Percentiles rank a stretch among this genome's conserved stretches.
phyloP scores from a whole-genome alignment of 331 rosid species.

The Arachis monticola region DNA sequence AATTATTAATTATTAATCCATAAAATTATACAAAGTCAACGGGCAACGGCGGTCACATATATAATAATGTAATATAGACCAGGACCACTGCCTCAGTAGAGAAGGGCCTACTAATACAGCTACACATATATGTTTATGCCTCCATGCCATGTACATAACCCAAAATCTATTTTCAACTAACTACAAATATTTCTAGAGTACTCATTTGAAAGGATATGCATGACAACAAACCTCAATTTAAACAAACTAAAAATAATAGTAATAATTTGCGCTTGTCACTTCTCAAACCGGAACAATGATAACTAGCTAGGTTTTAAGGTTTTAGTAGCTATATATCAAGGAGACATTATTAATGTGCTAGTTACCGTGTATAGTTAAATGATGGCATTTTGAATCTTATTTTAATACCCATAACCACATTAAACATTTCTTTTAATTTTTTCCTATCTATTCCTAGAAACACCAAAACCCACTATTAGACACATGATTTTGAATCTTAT shows the following conservation, averaged over 20 bases:
- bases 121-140: neutral
- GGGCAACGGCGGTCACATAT: neutral
- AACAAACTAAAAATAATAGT: neutral
- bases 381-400: neutral
- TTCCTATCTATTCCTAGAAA: neutral
- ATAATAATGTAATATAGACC: too few species aligned
- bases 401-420: neutral
- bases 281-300: neutral
- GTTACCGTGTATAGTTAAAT: too few species aligned
- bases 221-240: neutral
- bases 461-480: too few species aligned
- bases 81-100: neutral
- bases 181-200: constrained; percentile 4
- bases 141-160: neutral
- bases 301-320: neutral
- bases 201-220: neutral
- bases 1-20: neutral
- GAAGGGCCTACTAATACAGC: neutral
- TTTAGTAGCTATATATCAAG: neutral
- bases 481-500: too few species aligned
- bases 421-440: neutral
- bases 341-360: too few species aligned
- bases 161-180: neutral
- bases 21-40: neutral
- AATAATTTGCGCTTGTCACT: neutral